Evolutionary conservation across 768 basidiomycete species (phyloP), one percentile per base, ranked within the genome.

Genomic region (Rhizopogon roseolus): DNA sequence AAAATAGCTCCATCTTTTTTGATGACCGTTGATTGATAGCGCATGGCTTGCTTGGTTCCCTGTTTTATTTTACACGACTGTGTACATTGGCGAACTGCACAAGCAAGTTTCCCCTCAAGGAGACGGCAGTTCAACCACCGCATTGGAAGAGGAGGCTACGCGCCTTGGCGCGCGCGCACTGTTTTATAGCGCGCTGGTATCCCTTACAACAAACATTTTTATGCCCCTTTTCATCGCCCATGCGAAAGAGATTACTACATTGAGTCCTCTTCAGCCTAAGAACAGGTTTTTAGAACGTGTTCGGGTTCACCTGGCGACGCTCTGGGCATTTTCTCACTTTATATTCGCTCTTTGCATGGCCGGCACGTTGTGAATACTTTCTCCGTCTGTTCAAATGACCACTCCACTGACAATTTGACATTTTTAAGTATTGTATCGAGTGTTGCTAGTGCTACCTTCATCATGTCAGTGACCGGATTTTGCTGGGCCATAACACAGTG

Each of bases 41-140:
- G 80, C 84, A 11, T 95, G 85, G 85, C 76, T 94, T 55, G 89
- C 82, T 7, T 98, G 96, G 96, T 97, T 96, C 63, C 94, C 95
- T 0, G 72, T 93, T 25, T 76, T 96, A 1, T 94, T 95, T 70
- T 95, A 93, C 73, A 87, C 85, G 3, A 88, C 89, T 1, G 74
- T 91, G 25, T 98, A 93, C 70, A 79, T 97, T 51, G 90, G 90
- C 10, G 95, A 96, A 60, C 77, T 96, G 10, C 84, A 97, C 75
- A 88, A 84, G 56, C 75, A 71, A 3, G 60, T 75, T 8, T 76
- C 64, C 36, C 56, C 60, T 27, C 66, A 56, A 41, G 63, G 62
- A 54, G 73, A 62, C 0, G 64, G 63, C 22, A 61, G 61, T n/a
- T 66, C 64, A 1, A 67, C 70, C 1, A 62, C 74, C 2, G 57